Conservation (phyloP, 208 protist genomes). For the Angomonas desouzai region DNA sequence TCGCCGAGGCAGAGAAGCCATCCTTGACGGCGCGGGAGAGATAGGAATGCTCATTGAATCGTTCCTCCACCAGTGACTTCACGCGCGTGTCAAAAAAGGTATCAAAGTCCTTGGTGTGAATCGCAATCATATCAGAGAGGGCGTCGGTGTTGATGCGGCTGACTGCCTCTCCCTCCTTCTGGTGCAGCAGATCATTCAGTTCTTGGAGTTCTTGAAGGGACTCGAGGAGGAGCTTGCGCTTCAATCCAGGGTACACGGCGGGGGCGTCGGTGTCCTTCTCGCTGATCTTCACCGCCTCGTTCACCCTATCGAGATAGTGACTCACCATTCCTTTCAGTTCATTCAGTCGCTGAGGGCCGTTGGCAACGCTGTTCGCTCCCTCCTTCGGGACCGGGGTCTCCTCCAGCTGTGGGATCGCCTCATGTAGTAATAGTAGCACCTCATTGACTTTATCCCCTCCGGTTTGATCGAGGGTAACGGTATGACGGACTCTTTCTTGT, state of each 20-base stretch:
- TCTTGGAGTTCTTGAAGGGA: conserved; percentile 56
- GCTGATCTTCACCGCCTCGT: conserved; percentile 18
- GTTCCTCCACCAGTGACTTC: conserved; percentile 62
- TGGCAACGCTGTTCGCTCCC: conserved; percentile 31
- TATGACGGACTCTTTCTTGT: conserved; percentile 72
- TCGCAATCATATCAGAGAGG: conserved; percentile 63
- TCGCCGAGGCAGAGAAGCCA: conserved; percentile 35
- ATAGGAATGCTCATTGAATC: conserved; percentile 58
- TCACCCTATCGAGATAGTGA: conserved; percentile 19
- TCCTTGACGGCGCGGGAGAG: conserved; percentile 54
- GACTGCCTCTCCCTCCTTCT: conserved; percentile 33
- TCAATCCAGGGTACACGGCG: conserved; percentile 65
- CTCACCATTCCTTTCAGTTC: conserved; percentile 45
- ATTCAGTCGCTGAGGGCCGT: conserved; percentile 51
- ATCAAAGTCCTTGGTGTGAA: conserved; percentile 84
- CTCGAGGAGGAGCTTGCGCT: conserved; percentile 65
- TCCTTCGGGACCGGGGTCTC: conserved; percentile 47
- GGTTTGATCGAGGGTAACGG: conserved; percentile 50
- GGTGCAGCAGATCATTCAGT: conserved; percentile 42
- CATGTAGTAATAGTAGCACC: conserved; percentile 56
- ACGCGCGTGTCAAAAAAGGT: conserved; percentile 65
- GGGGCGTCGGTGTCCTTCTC: conserved; percentile 20
- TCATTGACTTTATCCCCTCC: conserved; percentile 34
- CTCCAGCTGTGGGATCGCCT: conserved; percentile 44
- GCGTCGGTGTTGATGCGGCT: conserved; percentile 68